Conservation (phyloP, 768 basidiomycete species). For the Trametes elegans region DNA sequence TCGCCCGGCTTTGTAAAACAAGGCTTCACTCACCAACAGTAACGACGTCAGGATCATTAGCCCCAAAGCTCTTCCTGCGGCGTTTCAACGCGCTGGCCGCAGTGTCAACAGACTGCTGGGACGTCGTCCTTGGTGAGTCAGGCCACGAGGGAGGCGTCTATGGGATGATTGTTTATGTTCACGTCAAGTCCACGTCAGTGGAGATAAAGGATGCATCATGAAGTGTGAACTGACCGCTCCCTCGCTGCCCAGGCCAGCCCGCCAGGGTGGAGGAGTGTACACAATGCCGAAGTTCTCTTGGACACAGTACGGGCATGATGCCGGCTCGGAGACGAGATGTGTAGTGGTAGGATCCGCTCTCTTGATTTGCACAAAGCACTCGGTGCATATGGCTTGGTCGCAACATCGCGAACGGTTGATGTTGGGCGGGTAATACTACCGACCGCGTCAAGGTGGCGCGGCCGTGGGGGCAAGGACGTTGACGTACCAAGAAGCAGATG, state of each 20-base stretch:
- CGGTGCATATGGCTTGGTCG: constrained; percentile 97
- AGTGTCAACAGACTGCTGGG: constrained; percentile 11
- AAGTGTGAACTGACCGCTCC: constrained; percentile 53
- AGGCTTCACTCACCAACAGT: constrained; percentile 66
- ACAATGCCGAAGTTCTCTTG: constrained; percentile 96
- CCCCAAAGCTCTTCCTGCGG: constrained; percentile 85
- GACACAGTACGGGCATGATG: constrained; percentile 96
- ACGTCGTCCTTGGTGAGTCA: constrained; percentile 47
- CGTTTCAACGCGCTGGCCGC: constrained; percentile 42
- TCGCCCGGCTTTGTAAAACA: background rate
- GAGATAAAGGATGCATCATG: background rate
- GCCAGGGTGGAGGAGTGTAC: constrained; percentile 81
- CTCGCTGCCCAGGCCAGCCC: constrained; percentile 74
- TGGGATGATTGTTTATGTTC: background rate
- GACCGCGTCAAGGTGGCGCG: constrained; percentile 1
- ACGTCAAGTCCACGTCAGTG: background rate
- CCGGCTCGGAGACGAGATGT: constrained; percentile 94
- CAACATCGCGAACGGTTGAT: constrained; percentile 98
- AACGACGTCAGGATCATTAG: constrained; percentile 86
- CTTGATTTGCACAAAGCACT: constrained; percentile 99
- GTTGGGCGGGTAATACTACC: constrained; percentile 93
- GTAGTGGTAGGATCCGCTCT: constrained; percentile 92
- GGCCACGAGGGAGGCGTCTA: constrained; percentile 47
- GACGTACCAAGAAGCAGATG: constrained; percentile 91
- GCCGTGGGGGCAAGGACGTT: constrained; percentile 21